Evolutionary conservation across 148 eudicot species (phyloP).

Genomic region (Rhododendron ferrugineum): DNA sequence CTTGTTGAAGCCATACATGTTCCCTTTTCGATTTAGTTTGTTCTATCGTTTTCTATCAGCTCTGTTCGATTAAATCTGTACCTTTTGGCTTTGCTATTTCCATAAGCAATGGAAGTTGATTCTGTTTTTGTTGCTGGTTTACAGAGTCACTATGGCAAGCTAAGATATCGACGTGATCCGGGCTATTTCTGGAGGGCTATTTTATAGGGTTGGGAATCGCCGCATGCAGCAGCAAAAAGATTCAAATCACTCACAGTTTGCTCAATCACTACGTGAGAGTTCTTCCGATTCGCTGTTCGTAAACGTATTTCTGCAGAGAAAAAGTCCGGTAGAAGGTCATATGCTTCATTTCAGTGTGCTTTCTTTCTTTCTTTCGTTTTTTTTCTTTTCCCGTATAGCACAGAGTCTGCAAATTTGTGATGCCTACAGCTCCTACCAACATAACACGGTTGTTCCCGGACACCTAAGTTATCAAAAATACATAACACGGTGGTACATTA

Average conservation of each 20-base stretch:
- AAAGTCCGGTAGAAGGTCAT: conserved; percentile 18
- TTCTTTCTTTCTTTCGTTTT: background rate
- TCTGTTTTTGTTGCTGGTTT: background rate
- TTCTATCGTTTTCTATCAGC: background rate
- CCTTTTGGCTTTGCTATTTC: background rate
- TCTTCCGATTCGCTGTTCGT: conserved; percentile 17
- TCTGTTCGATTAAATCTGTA: background rate
- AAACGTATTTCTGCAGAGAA: background rate
- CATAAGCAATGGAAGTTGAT: background rate
- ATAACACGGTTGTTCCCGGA: conserved; percentile 10
- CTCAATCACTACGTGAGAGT: conserved; percentile 27
- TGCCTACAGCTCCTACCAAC: conserved; percentile 18
- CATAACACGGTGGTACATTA: background rate
- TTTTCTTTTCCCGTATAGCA: conserved; percentile 22
- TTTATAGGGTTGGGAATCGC: conserved; percentile 18
- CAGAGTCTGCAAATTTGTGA: conserved; percentile 8
- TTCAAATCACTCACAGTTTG: conserved; percentile 13
- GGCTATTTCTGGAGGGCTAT: conserved; percentile 19
- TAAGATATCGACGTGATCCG: conserved; percentile 17
- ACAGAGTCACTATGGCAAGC: conserved; percentile 25
- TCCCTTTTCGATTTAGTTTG: background rate
- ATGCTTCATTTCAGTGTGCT: conserved; percentile 34
- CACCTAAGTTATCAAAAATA: background rate
- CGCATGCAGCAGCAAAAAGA: conserved; percentile 6
- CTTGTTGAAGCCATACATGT: background rate